Conservation (phyloP, 805 yeast species). For the Candida berthetii region DNA sequence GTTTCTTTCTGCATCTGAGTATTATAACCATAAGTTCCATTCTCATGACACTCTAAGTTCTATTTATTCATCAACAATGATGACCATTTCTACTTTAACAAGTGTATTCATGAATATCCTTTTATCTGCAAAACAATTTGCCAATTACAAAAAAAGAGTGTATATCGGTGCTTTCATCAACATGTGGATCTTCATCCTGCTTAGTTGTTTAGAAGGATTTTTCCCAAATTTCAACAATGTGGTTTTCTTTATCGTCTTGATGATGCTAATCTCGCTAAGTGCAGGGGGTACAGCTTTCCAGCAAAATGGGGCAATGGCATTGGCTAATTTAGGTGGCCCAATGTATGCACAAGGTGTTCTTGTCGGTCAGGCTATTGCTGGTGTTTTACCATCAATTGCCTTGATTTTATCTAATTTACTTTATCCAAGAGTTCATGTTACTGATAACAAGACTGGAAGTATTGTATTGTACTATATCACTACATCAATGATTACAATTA, state of each 20-base stretch:
- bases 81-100: constrained; percentile 75
- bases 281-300: constrained; percentile 75
- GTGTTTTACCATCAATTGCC: constrained; percentile 81
- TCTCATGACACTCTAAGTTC: constrained; percentile 44
- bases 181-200: constrained; percentile 41
- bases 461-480: constrained; percentile 39
- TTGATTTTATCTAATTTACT: constrained; percentile 46
- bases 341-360: constrained; percentile 82
- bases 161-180: constrained; percentile 55
- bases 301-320: constrained; percentile 88
- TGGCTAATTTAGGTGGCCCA: constrained; percentile 71
- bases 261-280: constrained; percentile 58
- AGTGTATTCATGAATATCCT: constrained; percentile 54
- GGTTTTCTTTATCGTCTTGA: constrained; percentile 39
- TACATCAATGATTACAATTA: constrained; percentile 40
- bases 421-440: constrained; percentile 12
- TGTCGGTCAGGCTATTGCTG: constrained; percentile 94
- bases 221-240: constrained; percentile 14
- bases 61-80: constrained; percentile 75
- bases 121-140: constrained; percentile 60
- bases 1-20: constrained; percentile 78
- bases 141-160: constrained; percentile 53
- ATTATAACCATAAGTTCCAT: constrained; percentile 52
- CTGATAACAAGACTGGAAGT: constrained; percentile 17
- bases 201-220: constrained; percentile 14